Evolutionary conservation across 2,329 filamentous ascomycete species (phyloP), one percentile per base, ranked within the genome.

Genomic region (Colletotrichum sp.): DNA sequence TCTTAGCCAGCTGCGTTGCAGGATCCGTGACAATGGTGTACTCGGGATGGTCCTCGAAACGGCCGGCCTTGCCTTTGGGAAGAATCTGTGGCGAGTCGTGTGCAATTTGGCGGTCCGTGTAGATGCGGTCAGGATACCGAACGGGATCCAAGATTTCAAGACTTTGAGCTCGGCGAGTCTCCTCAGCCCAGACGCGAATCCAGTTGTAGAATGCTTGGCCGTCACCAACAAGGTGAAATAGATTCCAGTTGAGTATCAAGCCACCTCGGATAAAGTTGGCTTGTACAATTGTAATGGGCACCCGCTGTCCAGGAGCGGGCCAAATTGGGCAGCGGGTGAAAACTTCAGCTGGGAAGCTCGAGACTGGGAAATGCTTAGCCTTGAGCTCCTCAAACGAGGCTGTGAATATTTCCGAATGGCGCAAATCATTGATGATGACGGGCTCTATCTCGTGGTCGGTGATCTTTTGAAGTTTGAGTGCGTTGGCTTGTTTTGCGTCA

Each of bases 151-250:
- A 9, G n/a, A 79, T 79, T 15, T 78, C 70, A 9, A 80, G 65
- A 0, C 79, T 80, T 70, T 85, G 83, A 8, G 81, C 75, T 6
- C 79, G 79, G 55, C 83, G 80, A 39, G 82, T 83, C 52, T 82
- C 83, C 62, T 85, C 83, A 6, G 84, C 83, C 82, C 83, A 84
- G 10, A 83, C 78, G 32, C 81, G 79, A 22, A 81, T 80, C 80
- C 82, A 83, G 48, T 77, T 79, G 58, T 79, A 81, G 61, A 82
- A 85, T 6, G 80, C 77, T 12, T 78, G 82, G 5, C 80, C 83
- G 12, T 85, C 84, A 9, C 82, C 84, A 22, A 82, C 80, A 70
- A 85, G 80, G 58, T 85, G 84, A 13, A 83, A 80, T 39, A 79
- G 78, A 64, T 76, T 77, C 76, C 77, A 76, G 28, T 74, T 80